A percentile compares a stretch with the other conserved stretches of the same genome.
These are phyloP conservation scores for Posidonia australis DNA, from an alignment of 106 monocot genomes.

Conservation along the genomic window DNA sequence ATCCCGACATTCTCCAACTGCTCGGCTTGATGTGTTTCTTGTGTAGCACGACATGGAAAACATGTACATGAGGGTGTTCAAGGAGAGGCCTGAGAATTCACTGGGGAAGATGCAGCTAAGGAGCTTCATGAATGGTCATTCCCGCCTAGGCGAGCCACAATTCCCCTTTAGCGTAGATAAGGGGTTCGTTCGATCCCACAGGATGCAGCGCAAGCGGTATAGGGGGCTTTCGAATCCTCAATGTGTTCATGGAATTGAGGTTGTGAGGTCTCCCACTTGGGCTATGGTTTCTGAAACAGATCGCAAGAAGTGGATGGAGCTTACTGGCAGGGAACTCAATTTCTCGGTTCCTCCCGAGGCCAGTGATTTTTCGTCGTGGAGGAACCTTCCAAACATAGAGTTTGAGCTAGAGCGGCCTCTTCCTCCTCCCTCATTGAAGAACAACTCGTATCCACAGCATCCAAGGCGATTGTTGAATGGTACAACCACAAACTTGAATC, in stretches of 20 bases:
- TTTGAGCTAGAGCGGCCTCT: constrained; percentile 19
- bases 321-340: constrained; percentile 12
- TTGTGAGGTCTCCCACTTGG: constrained; percentile 15
- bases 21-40: no score
- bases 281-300: constrained; percentile 3
- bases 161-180: no score
- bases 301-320: constrained; percentile 18
- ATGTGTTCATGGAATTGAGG: constrained; percentile 17
- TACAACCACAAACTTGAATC: constrained; percentile 1
- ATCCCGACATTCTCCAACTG: no score
- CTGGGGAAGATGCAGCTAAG: no score
- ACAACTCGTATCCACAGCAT: background rate
- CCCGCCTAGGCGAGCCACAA: no score
- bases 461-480: constrained; percentile 1
- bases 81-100: no score
- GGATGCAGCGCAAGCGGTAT: no score
- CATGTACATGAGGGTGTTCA: no score
- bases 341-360: constrained; percentile 18
- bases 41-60: no score
- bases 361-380: constrained; percentile 19
- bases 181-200: no score
- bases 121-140: no score
- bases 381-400: constrained; percentile 18
- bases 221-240: no score
- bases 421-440: constrained; percentile 3